Conservation (phyloP, 345 rosid species). For the Syzygium aqueum region DNA sequence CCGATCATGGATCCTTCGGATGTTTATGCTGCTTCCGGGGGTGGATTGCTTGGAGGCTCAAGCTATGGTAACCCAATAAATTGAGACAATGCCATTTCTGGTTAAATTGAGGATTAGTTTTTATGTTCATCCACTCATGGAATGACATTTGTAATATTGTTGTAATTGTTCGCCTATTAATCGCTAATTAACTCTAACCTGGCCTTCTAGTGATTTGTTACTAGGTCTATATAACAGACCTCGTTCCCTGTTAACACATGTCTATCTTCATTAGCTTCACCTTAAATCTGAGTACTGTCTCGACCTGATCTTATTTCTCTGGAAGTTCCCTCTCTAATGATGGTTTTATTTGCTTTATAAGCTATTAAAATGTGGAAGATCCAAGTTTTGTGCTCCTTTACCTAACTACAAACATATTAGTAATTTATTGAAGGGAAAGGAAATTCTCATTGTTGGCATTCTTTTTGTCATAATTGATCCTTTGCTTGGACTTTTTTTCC, state of each 20-base stretch:
- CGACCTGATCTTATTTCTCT: background rate
- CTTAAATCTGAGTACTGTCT: background rate
- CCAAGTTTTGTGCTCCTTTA: background rate
- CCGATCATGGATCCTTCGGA: constrained; percentile 53
- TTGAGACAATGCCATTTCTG: constrained; percentile 10
- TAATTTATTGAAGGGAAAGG: background rate
- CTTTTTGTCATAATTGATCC: background rate
- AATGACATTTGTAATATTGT: background rate
- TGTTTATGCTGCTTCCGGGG: constrained; percentile 52
- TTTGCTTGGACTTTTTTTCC: background rate
- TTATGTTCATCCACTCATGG: background rate
- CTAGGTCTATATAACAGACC: background rate
- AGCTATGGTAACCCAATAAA: constrained; percentile 58
- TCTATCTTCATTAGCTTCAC: background rate
- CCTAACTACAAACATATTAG: background rate
- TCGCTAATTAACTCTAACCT: background rate
- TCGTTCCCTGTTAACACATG: background rate
- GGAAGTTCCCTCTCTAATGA: background rate
- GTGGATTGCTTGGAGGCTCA: constrained; percentile 57
- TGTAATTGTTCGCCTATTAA: background rate
- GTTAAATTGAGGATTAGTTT: background rate
- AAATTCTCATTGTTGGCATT: background rate
- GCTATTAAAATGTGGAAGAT: background rate
- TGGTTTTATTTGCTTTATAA: background rate
- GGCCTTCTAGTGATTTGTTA: background rate